Conservation (phyloP, 2,329 filamentous ascomycete species). For the Fusarium sacchari region DNA sequence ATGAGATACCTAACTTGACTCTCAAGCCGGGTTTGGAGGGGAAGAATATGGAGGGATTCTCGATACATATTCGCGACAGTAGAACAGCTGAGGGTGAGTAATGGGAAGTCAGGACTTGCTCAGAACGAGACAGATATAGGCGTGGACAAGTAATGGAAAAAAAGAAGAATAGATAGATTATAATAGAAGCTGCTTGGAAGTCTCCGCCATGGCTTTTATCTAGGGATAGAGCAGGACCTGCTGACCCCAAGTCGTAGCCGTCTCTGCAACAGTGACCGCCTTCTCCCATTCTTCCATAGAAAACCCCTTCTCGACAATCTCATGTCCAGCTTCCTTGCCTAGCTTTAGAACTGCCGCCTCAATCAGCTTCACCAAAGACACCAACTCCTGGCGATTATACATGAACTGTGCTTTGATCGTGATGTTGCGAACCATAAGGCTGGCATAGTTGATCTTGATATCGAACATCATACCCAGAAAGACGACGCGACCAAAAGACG, state of each 20-base stretch:
- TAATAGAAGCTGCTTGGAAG: background rate
- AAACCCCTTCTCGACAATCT: constrained; percentile 10
- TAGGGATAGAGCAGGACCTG: constrained; percentile 19
- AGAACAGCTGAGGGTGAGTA: background rate
- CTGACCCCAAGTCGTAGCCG: constrained; percentile 21
- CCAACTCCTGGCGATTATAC: constrained; percentile 22
- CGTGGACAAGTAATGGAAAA: background rate
- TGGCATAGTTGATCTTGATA: constrained; percentile 23
- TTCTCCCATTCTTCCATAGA: constrained; percentile 25
- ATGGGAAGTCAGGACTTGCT: no score
- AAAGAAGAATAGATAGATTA: background rate
- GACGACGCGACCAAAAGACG: background rate
- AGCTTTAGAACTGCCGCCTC: constrained; percentile 22
- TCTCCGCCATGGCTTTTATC: no score
- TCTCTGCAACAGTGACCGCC: constrained; percentile 7
- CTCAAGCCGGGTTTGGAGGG: background rate
- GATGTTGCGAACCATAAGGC: constrained; percentile 13
- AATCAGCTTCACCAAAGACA: constrained; percentile 23
- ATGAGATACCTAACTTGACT: constrained; percentile 18
- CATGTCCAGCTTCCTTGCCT: constrained; percentile 22
- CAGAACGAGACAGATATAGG: background rate
- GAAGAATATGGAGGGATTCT: background rate
- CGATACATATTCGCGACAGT: background rate
- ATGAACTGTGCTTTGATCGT: constrained; percentile 27
- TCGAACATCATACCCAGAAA: constrained; percentile 23